phyloP scores from a whole-genome alignment of 2,329 filamentous ascomycete genomes.

The Pyrenophora graminea region DNA sequence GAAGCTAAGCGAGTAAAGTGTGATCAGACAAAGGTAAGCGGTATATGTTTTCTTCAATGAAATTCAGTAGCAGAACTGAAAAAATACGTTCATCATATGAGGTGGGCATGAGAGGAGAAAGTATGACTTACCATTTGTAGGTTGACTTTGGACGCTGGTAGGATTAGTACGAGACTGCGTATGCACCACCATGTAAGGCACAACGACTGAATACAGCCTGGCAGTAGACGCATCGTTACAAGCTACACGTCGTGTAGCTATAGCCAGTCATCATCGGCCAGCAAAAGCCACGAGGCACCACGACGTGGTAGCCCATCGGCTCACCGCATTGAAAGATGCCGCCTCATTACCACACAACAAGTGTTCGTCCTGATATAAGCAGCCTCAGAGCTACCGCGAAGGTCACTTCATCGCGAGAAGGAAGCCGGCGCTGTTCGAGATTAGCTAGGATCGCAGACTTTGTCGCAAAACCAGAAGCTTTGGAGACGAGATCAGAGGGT shows the following conservation, averaged over 20 bases:
- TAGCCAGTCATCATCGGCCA: too few relatives aligned
- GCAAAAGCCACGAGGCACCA: too few relatives aligned
- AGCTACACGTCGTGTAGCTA: too few relatives aligned
- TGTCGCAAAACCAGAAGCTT: constrained; percentile 14
- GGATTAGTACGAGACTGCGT: neutral
- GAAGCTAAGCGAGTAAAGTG: constrained; percentile 6
- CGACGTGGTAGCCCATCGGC: too few relatives aligned
- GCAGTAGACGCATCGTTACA: too few relatives aligned
- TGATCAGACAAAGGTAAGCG: constrained; percentile 61
- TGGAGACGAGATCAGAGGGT: constrained; percentile 56
- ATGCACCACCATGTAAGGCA: neutral
- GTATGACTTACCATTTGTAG: constrained; percentile 20
- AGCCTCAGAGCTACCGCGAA: neutral
- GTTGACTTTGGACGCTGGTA: neutral
- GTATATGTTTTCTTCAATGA: constrained; percentile 62
- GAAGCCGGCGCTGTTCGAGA: neutral
- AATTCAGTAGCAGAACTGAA: constrained; percentile 68
- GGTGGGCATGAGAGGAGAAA: neutral
- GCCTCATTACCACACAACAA: too few relatives aligned
- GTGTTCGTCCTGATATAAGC: neutral
- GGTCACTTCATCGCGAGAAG: neutral
- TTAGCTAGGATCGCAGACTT: constrained; percentile 24
- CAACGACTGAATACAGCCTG: neutral
- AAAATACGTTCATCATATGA: constrained; percentile 49
- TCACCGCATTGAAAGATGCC: too few relatives aligned